Percentiles rank a stretch among this genome's conserved stretches.
These are phyloP conservation scores for Aspergillus olivimuriae DNA, from an alignment of 495 filamentous ascomycete genomes.

Conservation along the genomic window DNA sequence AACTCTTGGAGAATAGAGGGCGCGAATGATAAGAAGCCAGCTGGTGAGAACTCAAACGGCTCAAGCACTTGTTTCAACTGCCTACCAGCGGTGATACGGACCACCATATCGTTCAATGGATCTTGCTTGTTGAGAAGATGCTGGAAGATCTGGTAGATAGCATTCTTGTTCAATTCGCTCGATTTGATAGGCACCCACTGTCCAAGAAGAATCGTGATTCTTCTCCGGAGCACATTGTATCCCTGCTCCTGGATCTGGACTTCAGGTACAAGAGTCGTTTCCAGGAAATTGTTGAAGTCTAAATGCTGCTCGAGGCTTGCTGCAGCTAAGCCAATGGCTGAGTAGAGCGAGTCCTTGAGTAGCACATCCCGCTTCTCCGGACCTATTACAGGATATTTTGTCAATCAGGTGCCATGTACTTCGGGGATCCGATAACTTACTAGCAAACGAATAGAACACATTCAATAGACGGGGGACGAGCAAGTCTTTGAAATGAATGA, in stretches of 20 bases:
- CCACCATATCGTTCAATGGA: constrained; percentile 79
- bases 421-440: constrained; percentile 30
- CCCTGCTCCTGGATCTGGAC: constrained; percentile 67
- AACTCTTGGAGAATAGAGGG: constrained; percentile 59
- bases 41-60: constrained; percentile 70
- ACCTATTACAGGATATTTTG: constrained; percentile 18
- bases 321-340: constrained; percentile 80
- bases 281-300: constrained; percentile 77
- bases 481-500: constrained; percentile 76
- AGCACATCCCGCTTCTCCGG: constrained; percentile 62
- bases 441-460: constrained; percentile 70
- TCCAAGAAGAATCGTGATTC: constrained; percentile 79
- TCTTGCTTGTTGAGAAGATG: constrained; percentile 77
- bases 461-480: constrained; percentile 67
- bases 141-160: constrained; percentile 86
- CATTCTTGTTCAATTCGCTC: constrained; percentile 51
- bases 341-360: constrained; percentile 89
- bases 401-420: too few relatives aligned
- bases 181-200: constrained; percentile 82
- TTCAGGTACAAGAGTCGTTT: constrained; percentile 67
- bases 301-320: constrained; percentile 62
- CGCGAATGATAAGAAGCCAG: constrained; percentile 68
- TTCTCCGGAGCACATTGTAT: constrained; percentile 80
- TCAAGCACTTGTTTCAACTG: constrained; percentile 74
- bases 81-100: constrained; percentile 82